Conservation (phyloP, 257 asterid species). For the Lycium ferocissimum region DNA sequence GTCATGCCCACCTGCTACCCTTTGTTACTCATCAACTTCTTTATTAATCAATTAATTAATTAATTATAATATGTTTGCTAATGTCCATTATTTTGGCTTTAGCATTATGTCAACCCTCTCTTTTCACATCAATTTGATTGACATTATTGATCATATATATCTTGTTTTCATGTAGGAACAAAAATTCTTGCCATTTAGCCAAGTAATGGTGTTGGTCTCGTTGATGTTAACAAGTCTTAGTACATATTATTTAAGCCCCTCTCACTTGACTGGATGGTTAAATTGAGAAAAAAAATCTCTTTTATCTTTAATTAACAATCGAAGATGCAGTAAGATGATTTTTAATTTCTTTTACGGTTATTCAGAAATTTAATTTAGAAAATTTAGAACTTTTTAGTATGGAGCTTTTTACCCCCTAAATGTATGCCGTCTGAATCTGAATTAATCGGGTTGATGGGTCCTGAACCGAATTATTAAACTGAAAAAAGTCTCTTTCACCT, state of each 20-base stretch:
- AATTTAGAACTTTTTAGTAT: background rate
- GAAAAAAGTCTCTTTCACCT: slow-evolving; percentile 21
- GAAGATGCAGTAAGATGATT: background rate
- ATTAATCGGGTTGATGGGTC: background rate
- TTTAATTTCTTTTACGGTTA: no score
- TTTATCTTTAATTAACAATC: background rate
- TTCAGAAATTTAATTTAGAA: background rate
- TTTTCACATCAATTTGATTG: slow-evolving; percentile 30
- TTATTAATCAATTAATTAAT: background rate
- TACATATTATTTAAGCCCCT: background rate
- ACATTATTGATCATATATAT: slow-evolving; percentile 19
- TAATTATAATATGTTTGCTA: background rate
- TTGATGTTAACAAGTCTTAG: slow-evolving; percentile 11
- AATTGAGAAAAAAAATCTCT: background rate
- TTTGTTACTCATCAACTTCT: slow-evolving; percentile 19
- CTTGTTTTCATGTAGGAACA: background rate
- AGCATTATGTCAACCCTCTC: slow-evolving; percentile 45
- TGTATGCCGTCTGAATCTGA: background rate
- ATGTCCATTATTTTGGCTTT: slow-evolving; percentile 18
- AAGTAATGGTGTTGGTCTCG: background rate
- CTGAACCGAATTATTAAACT: background rate
- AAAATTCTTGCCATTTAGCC: background rate
- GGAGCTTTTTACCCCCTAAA: background rate
- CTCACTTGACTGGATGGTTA: background rate
- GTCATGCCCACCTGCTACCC: slow-evolving; percentile 25